Evolutionary conservation across 768 basidiomycete species (phyloP), one percentile per base, ranked within the genome.

Genomic region (Tephrocybe sp.): DNA sequence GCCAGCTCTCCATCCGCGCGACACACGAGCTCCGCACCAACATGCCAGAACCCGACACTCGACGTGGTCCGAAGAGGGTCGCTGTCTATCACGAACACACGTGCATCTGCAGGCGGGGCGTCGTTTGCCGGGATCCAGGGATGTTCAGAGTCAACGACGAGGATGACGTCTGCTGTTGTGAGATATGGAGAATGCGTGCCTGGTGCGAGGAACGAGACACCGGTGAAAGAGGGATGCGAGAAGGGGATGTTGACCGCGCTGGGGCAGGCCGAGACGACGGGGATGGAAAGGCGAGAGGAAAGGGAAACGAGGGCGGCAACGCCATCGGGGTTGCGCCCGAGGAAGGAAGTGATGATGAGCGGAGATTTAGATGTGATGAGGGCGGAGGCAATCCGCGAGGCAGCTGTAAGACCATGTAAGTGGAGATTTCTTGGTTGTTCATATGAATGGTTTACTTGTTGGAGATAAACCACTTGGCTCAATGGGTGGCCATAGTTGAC

Each of bases 111-210:
- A 3, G 31, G 58, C 0, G 85, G 83, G 3, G 62, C 67, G 27
- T 75, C 74, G 45, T 76, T 70, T 37, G 60, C 68, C 1, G 80
- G 75, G 22, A 85, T 79, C 83, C 86, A 89, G 0, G 86, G 83
- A 0, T 86, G 66, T 52, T 85, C 84, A 7, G 71, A 73, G 49
- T 89, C 86, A n/a, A 89, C 51, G 15, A 87, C 67, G 9, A 89
- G 64, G 15, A 89, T 73, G 3, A 81, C 75, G 53, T 89, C 87
- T 0, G 84, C 84, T 19, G 65, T 63, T 26, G 68, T 66, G 16
- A 88, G 73, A 42, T 74, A 70, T 1, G 64, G 60, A 22, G 77
- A 75, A 38, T 81, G 78, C 0, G 71, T 70, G 21, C 64, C 72
- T 2, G 72, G 66, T 0, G 60, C 65, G 47, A 81, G 71, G 65